Evolutionary conservation across 139 green algal genomes (phyloP).

Genomic region (Tetradesmus obliquus): DNA sequence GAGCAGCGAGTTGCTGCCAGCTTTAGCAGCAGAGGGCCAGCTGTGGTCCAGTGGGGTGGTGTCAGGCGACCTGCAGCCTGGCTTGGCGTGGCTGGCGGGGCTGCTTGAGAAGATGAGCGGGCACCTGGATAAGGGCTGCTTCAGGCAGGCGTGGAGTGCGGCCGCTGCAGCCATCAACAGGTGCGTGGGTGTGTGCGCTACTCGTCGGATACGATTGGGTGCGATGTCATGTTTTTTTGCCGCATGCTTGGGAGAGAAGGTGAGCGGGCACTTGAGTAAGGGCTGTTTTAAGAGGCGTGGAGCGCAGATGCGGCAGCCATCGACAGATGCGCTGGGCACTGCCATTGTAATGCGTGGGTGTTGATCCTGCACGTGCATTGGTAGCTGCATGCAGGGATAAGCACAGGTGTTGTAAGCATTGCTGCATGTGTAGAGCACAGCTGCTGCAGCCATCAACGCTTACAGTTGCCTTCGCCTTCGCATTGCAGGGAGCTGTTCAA

Average conservation of each 20-base stretch:
- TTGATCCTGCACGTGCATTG: neutral
- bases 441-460: neutral
- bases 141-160: constrained; percentile 40
- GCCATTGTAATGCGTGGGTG: neutral
- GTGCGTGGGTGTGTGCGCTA: neutral
- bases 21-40: neutral
- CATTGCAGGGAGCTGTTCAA: constrained; percentile 46
- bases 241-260: neutral
- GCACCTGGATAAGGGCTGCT: constrained; percentile 42
- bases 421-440: neutral
- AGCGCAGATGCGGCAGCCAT: constrained; percentile 26
- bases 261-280: constrained; percentile 24
- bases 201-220: no score
- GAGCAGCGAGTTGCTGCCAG: constrained; percentile 28
- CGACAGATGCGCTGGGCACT: neutral
- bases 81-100: constrained; percentile 12
- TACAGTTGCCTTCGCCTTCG: no score
- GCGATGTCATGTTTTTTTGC: neutral
- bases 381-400: neutral
- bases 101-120: constrained; percentile 12
- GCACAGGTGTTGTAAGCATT: no score
- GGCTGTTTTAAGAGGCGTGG: constrained; percentile 40
- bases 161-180: constrained; percentile 41
- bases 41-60: constrained; percentile 35
- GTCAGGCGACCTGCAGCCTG: constrained; percentile 39